Base-by-base conservation (phyloP, 179 eudicot genomes). In the Nepenthes alata region DNA sequence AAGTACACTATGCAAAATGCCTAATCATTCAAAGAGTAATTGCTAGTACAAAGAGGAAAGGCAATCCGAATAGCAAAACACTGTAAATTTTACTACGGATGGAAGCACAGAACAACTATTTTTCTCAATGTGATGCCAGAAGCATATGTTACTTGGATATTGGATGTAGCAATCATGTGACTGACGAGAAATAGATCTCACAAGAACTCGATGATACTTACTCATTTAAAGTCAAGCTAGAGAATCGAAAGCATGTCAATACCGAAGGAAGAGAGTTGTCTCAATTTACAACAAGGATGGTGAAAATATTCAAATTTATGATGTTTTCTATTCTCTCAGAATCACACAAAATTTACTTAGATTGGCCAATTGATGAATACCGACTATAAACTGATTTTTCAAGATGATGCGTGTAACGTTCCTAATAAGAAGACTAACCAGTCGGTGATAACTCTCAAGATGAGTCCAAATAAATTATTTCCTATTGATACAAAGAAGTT, bases 151-250 rank as follows among this genome's bases (percentile, higher is more conserved):
- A 53, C 2, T 6, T 68, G 35, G 74, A 72, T 11, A 68, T 70
- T 61, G 74, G 74, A 2, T 57, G 68, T 35, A 64, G 53, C 9
- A 62, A 58, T 5, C 74, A 76, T 48, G 61, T 72, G 65, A 54
- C 63, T 1, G 47, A 53, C 2, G 37, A 62, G 48, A 37, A 35
- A 16, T 48, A 8, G 2, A 35, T 52, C 8, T 44, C 61, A 25
- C 25, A 10, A 3, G 47, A 60, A 45, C 15, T 68, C 0, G 66
- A 60, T 49, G 53, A 49, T 3, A n/a, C 55, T 3, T 3, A 11
- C 14, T 5, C 47, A 2, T 53, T 38, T 13, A 47, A 67, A 35
- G 67, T 64, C 3, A 2, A 75, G 47, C 34, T 62, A 6, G 53
- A n/a, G 6, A 6, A 39, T 39, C 3, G 44, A 3, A 6, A 39